These are phyloP conservation scores for Suhomyces chickasaworum DNA, from an alignment of 1,139 yeast species.

Conservation along the genomic window DNA sequence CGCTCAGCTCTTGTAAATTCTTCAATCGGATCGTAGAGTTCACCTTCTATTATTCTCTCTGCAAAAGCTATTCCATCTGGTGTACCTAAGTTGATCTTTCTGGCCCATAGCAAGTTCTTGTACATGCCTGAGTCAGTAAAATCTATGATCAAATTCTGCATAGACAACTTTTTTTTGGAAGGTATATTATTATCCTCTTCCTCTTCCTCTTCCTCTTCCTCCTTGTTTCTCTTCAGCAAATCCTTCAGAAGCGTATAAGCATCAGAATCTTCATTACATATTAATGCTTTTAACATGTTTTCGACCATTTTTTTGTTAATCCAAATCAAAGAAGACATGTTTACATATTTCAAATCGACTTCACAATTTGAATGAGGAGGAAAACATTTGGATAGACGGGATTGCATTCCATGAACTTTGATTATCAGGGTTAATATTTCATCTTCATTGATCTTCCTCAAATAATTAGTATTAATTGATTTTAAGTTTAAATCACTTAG, in stretches of 20 bases:
- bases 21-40: constrained; percentile 34
- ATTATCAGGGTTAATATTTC: constrained; percentile 39
- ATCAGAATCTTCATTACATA: constrained; percentile 13
- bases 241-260: not conserved
- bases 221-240: not conserved
- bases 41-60: constrained; percentile 35
- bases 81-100: constrained; percentile 33
- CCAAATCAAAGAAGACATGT: constrained; percentile 55
- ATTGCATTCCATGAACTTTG: constrained; percentile 19
- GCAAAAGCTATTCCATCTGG: constrained; percentile 35
- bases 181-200: not conserved
- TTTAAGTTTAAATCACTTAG: constrained; percentile 47
- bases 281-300: constrained; percentile 25
- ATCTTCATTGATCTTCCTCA: constrained; percentile 36
- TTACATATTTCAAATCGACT: constrained; percentile 31
- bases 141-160: constrained; percentile 40
- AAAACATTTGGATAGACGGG: constrained; percentile 1
- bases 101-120: constrained; percentile 58
- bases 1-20: constrained; percentile 36
- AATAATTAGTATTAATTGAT: constrained; percentile 37
- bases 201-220: not conserved
- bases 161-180: not conserved
- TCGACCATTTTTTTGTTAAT: constrained; percentile 45
- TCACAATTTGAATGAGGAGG: not conserved
- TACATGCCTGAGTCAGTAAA: constrained; percentile 62